Base-by-base conservation (phyloP, 1,139 yeast genomes). In the Geotrichum siamense region DNA sequence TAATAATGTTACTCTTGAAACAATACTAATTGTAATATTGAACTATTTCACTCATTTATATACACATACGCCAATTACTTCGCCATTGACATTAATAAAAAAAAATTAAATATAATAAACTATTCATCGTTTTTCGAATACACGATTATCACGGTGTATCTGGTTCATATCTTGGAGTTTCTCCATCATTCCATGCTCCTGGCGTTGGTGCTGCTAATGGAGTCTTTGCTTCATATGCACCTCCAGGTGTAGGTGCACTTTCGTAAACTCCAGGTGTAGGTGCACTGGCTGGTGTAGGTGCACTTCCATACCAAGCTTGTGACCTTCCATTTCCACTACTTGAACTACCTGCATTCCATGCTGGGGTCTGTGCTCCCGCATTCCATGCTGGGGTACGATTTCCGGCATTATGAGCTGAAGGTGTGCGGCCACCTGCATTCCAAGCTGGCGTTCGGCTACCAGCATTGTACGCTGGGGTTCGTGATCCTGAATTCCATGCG, bases 311-410 rank as follows among this genome's bases (percentile, higher is more conserved):
- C 41, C 48, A 50, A 12, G 53, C 50, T 12, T 50, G 48, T 3
- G 53, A 46, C 2, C 55, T 36, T n/a, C 36, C 23, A 29, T 39
- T 39, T 25, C 34, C 26, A 25, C 36, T 36, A 65, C 69, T 13
- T 9, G 36, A 28, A 16, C 56, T 48, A 57, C 63, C 51, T 45
- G 52, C 51, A 43, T 58, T 56, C 68, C 67, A 64, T 2, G 64
- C 52, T 43, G 53, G 70, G 54, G 69, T 61, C 39, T 67, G 68
- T 4, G 64, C 62, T 19, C 67, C 69, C 28, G 59, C 55, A 67
- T 72, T 55, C 66, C 73, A 71, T 2, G 74, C 64, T 4, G 76
- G 72, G 5, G 72, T 69, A 43, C 62, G 63, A 13, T 62, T 64
- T 3, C 65, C 63, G 3, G 58, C 48, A 19, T 43, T 74, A 74